Conservation (phyloP, 2,329 filamentous ascomycete genomes). For the Colletotrichum gloeosporioides region DNA sequence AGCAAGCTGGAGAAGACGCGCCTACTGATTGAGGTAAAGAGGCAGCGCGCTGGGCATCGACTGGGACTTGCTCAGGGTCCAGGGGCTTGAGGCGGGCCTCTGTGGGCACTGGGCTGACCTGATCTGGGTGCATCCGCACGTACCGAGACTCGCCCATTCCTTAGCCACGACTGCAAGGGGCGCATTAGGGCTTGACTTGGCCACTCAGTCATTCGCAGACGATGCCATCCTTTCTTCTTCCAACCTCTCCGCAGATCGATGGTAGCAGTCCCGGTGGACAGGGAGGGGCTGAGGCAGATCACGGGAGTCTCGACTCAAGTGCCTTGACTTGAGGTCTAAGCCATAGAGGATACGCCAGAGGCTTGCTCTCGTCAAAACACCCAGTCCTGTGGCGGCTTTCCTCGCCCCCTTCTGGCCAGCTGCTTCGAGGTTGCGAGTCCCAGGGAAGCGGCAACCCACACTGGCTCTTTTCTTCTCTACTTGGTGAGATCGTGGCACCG, state of each 20-base stretch:
- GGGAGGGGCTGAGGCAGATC: conserved; percentile 10
- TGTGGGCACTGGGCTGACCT: background rate
- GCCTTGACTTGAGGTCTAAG: background rate
- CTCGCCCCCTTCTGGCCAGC: background rate
- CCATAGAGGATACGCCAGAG: background rate
- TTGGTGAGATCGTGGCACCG: conserved; percentile 13
- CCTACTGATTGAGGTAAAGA: background rate
- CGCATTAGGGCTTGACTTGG: background rate
- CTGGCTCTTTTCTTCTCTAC: background rate
- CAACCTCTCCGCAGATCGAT: conserved; percentile 20
- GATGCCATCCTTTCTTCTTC: conserved; percentile 11
- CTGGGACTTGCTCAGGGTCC: background rate
- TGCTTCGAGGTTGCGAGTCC: background rate
- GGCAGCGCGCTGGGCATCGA: background rate
- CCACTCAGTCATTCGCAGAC: background rate
- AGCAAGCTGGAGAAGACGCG: background rate
- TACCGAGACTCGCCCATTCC: conserved; percentile 7
- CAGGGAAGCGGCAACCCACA: background rate
- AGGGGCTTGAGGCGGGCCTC: conserved; percentile 3
- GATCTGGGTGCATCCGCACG: background rate
- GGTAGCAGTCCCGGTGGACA: conserved; percentile 17
- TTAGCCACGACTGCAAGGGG: conserved; percentile 12
- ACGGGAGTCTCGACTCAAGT: conserved; percentile 3
- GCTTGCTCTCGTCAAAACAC: background rate
- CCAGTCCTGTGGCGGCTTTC: background rate